Evolutionary conservation across 495 filamentous ascomycete genomes (phyloP), one percentile per base, ranked within the genome.

Genomic region (Trichoderma virens): DNA sequence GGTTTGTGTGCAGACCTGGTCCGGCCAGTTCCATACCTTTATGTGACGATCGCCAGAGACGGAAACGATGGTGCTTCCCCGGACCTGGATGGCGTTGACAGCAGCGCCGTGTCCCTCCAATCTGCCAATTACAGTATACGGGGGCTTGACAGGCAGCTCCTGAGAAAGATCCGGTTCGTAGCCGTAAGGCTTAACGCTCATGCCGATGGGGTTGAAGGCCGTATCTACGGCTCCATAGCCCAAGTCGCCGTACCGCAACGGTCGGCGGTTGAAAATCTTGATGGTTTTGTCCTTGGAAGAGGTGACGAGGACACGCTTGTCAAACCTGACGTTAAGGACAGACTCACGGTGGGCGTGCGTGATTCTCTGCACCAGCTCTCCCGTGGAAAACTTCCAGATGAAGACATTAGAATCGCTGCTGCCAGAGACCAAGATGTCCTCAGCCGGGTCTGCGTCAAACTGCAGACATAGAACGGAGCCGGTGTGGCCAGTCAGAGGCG

Each of bases 271-370:
- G 86, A 95, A 99, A 13, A 98, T 84, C 69, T 96, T 97, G 76
- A 99, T 94, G 0, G 89, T 86, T 69, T 93, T 93, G 74, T 99
- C 94, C 71, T 98, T 99, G 62, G 92, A 97, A 73, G 94, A 97
- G 1, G 94, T 99, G 8, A 98, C 90, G 25, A 99, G 80, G 67
- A 91, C 95, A 6, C 90, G 85, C 66, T 91, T 85, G 68, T 97
- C 92, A 71, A 98, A 99, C 67, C 89, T 86, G 60, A 99, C 86
- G 71, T 98, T 98, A n/a, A 99, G 77, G 1, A 99, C 91, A 0
- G 92, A 93, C 73, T 99, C 93, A 20, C 79, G 74, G 70, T 99
- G 94, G 0, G 95, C 95, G 32, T 83, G 77, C 5, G 75, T 71
- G 7, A 98, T 83, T 61, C 84, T 83, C 68, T 91, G 86, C 20